phyloP scores from a whole-genome alignment of 2,329 filamentous ascomycete genomes.

The Xylaria sp. region DNA sequence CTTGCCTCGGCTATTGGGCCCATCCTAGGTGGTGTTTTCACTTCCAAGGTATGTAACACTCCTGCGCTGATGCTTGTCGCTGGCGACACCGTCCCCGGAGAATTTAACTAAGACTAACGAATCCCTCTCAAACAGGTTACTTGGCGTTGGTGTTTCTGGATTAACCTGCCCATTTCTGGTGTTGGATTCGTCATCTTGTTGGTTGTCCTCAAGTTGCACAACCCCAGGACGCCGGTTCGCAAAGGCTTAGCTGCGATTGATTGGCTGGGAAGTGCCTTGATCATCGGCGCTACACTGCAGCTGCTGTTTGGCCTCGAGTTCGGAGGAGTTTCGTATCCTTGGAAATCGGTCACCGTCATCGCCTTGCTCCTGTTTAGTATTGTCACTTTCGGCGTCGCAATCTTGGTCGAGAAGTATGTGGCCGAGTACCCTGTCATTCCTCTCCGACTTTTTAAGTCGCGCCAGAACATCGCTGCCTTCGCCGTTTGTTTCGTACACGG shows the following conservation, averaged over 20 bases:
- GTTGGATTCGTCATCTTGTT: slow-evolving; percentile 62
- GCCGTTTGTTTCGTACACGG: slow-evolving; percentile 77
- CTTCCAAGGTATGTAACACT: slow-evolving; percentile 55
- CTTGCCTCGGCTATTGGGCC: slow-evolving; percentile 73
- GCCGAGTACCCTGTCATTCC: slow-evolving; percentile 85
- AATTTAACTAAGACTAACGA: slow-evolving; percentile 1
- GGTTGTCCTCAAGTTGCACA: slow-evolving; percentile 75
- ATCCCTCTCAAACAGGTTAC: slow-evolving; percentile 51
- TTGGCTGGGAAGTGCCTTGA: slow-evolving; percentile 65
- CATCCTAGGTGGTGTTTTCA: slow-evolving; percentile 75
- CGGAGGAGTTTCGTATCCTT: slow-evolving; percentile 80
- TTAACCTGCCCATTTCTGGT: slow-evolving; percentile 67
- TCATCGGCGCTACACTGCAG: slow-evolving; percentile 85
- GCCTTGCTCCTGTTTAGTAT: slow-evolving; percentile 81
- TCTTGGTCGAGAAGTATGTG: slow-evolving; percentile 76
- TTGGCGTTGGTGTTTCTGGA: slow-evolving; percentile 77
- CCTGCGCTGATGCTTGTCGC: not conserved
- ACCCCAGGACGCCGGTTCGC: slow-evolving; percentile 70
- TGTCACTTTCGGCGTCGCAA: slow-evolving; percentile 72
- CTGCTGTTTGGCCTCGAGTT: slow-evolving; percentile 87
- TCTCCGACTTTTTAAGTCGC: slow-evolving; percentile 72
- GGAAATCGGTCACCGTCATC: slow-evolving; percentile 79
- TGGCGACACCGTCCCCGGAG: not conserved
- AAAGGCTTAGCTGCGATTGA: slow-evolving; percentile 72
- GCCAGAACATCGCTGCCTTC: slow-evolving; percentile 74